A percentile compares a stretch with the other conserved stretches of the same genome.
These are phyloP conservation scores for Phaeosphaeria sp. DNA, from an alignment of 2,329 filamentous ascomycete species.

Conservation along the genomic window DNA sequence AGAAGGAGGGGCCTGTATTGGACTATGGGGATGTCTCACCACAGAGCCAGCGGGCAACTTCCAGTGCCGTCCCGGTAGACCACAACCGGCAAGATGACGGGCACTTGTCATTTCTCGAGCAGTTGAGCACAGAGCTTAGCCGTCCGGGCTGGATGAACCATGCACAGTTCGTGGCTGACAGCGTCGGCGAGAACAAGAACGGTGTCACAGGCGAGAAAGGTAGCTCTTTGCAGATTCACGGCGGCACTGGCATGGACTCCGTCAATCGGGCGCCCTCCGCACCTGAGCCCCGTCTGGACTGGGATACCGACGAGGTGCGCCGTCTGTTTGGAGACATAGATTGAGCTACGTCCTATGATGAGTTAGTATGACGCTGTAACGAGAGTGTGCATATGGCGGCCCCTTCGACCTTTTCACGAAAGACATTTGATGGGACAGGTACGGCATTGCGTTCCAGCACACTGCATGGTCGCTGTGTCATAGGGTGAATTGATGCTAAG, in stretches of 20 bases:
- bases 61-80: neutral
- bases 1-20: neutral
- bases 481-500: neutral
- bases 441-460: neutral
- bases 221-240: neutral
- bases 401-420: neutral
- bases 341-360: neutral
- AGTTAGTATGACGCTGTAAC: neutral
- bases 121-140: neutral
- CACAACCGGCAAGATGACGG: neutral
- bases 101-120: neutral
- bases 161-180: neutral
- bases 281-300: constrained; percentile 25
- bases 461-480: neutral
- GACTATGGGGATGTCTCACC: neutral
- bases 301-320: constrained; percentile 34
- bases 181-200: neutral
- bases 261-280: constrained; percentile 19
- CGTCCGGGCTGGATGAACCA: neutral
- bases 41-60: neutral
- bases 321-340: constrained; percentile 30
- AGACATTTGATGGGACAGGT: neutral
- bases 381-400: neutral
- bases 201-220: neutral
- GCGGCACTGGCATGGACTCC: neutral